Base-by-base conservation (phyloP, 73 alveolate species). In the Paramecium tetraurelia region DNA sequence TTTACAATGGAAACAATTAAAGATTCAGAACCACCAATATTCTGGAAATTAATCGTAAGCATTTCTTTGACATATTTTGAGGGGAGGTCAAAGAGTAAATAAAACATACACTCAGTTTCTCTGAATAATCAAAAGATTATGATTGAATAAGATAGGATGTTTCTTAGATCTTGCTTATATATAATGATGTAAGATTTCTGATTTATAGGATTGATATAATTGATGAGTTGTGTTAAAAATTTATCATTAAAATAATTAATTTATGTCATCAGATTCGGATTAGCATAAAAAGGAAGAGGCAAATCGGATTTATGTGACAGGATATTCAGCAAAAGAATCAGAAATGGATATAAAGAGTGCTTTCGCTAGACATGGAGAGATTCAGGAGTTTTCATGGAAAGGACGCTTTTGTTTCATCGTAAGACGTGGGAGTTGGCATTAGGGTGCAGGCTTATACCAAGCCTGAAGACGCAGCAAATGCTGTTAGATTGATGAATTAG, bases 401-500 rank as follows among this genome's bases (percentile, higher is more conserved):
- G 87, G 87, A 12, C 58, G 87, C 18, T 75, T 75, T 75, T 75
- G 87, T 75, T 75, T 75, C 59, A 75, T 75, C 59, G 87, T 75
- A 75, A 38, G 84, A 33, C 41, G 84, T 75, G 59, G 59, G 58
- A 75, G 43, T 44, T 31, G 59, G 58, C 59, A 75, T 75, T 38
- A 38, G 59, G 59, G 59, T 38, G 27, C 46, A 75, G 87, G 87
- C 87, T 75, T 75, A 75, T 75, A 29, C 87, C 58, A 75, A 75
- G 35, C 59, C 58, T 38, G 87, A 75, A 11, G 87, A 75, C 18
- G 87, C 87, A 36, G 35, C 87, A 41, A 40, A 35, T 75, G 87
- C 87, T 29, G 87, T 75, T 21, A 75, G 59, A 41, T 41, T 38
- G 59, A 75, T 75, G 87, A 75, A 75, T 36, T 75, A 75, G n/a